Evolutionary conservation across 139 green algal species (phyloP), one percentile per base, ranked within the genome.

Genomic region (Chlamydomonas sp.): DNA sequence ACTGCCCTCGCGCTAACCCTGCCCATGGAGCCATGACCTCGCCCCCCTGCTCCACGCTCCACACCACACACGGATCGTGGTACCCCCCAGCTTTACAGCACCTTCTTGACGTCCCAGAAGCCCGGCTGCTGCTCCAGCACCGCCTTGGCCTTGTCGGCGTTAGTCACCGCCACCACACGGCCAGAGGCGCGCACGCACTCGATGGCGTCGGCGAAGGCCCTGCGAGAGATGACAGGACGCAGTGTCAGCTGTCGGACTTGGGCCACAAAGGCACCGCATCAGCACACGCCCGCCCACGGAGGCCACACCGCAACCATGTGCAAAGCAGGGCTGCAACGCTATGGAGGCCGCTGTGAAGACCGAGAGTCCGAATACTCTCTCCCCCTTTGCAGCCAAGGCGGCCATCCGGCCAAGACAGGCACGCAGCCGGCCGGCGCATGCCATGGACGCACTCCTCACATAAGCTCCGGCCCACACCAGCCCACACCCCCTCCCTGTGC

Each of bases 161-260:
- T 96, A 2, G 95, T 98, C 1, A 99, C 97, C 5, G 96, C 96
- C 76, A 97, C 97, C 77, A 99, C 96, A 17, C 91, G 78, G 10
- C 90, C 97, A 20, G 92, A 72, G 8, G 91, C 90, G 60, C 88
- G 77, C 61, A 97, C 93, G n/a, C 82, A 87, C 71, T 95, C 95
- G 67, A 99, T 86, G 62, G 93, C 92, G 57, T 98, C 94, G 3
- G 93, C 96, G 90, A 97, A 97, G 7, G 89, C 88, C 80, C 90
- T 93, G 92, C 10, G 67, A 1, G 4, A 15, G n/a, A 20, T 18
- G 69, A 10, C 18, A 76, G 17, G 69, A 20, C 2, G 49, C 5
- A 5, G 57, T 15, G 49, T 20, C 20, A 14, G 58, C 31, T 49
- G 58, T 7, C 17, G 57, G 57, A 14, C 2, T 79, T 67, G 88